Base-by-base conservation (phyloP, 805 yeast genomes). In the Cyberlindnera veronae region DNA sequence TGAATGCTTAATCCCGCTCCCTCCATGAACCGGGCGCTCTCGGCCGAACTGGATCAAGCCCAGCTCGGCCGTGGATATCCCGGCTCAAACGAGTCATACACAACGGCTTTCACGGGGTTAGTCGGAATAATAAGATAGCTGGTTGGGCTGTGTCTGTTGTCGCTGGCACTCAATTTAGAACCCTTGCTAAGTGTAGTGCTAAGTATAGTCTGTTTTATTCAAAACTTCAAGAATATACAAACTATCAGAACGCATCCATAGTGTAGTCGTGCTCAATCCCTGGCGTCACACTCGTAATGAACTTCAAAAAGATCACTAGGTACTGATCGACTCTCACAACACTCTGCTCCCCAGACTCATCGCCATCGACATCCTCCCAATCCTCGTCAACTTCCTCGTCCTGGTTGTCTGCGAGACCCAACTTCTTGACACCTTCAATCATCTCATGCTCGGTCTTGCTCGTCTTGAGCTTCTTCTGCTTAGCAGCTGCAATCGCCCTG, bases 261-360 rank as follows among this genome's bases (percentile, higher is more conserved):
- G 99, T 93, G 60, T 89, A 89, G 55, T 93, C 99, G 62, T 91
- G 95, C 65, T 91, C 96, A 41, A 93, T 90, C 14, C 97, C 96
- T 0, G 99, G 99, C 1, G 96, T 90, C 8, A 93, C 98, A 66
- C 97, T 87, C 8, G 97, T 85, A 34, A 93, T 91, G 57, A 93
- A 93, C 64, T 93, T 93, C 55, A 93, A 71, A 61, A 93, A 93
- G 13, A 91, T 82, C 27, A 93, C 72, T 49, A 93, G 65, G 59
- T 93, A 93, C 58, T 90, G 97, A 60, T 93, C 98, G 2, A 84
- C 97, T 22, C 96, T 72, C 7, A 91, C 70, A 15, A 79, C 72
- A 26, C 66, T 69, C 22, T 63, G 36, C 19, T 29, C 63, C 20
- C 61, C 67, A 8, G 53, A 54, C 40, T 61, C 63, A 6, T 49